Base-by-base conservation (phyloP, 2,329 filamentous ascomycete genomes). In the Penicillium sp. region DNA sequence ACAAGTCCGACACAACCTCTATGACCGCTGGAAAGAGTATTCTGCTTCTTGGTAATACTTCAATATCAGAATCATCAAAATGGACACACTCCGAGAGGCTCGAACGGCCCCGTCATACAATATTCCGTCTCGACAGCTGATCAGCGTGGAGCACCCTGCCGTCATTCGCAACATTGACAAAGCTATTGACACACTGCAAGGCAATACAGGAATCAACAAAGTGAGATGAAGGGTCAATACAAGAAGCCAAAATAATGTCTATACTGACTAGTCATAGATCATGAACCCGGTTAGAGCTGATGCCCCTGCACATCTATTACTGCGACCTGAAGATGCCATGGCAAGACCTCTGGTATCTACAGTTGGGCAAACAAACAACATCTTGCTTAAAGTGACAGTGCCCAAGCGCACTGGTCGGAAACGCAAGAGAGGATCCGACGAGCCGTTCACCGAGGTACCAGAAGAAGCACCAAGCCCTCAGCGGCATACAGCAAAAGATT, bases 341-440 rank as follows among this genome's bases (percentile, higher is more conserved):
- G 87, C 90, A 66, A 88, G 89, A 65, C 90, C 90, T 9, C 80
- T 96, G 59, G 80, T 89, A 64, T 96, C 93, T 8, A 87, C 88
- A 43, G 90, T 88, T 69, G 84, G 88, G 31, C 78, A 84, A 21
- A 90, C 91, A 10, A 90, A 92, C 70, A 96, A 97, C 69, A 78
- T 98, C 21, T 82, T 98, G 21, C 81, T 99, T 52, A 93, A 92
- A 71, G 82, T 99, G 54, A 92, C 89, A 0, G 86, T 98, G 1
- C 93, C 95, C 0, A 95, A 88, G 73, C 82, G 91, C 55, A 97
- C 92, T 2, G 93, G 93, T 3, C 85, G 91, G 58, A 96, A 90
- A 75, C 85, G 93, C 57, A 96, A 93, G 77, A 82, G 88, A 65
- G 92, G 91, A n/a, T 86, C 86, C 5, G 72, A 87, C 54, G 88